These are phyloP conservation scores for Sarocladium kiliense DNA, from an alignment of 2,329 filamentous ascomycete species.

Conservation along the genomic window DNA sequence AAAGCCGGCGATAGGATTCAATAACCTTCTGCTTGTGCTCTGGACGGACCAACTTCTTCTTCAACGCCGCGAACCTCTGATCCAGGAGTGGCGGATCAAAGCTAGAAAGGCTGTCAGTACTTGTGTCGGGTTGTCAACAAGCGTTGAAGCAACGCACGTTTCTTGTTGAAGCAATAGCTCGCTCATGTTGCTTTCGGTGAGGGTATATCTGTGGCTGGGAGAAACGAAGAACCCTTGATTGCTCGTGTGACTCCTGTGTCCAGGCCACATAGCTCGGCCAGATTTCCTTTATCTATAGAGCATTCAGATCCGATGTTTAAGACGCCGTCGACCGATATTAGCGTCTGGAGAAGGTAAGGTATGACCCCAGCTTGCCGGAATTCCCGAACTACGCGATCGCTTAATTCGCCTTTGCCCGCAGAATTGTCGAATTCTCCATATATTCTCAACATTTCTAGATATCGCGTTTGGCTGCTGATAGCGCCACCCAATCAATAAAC, in stretches of 20 bases:
- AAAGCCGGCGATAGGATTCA: conserved; percentile 14
- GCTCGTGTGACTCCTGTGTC: too few relatives aligned
- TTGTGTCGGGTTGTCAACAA: too few relatives aligned
- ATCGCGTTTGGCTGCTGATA: too few relatives aligned
- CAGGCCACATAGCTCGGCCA: too few relatives aligned
- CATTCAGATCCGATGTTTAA: too few relatives aligned
- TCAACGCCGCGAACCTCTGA: conserved; percentile 15
- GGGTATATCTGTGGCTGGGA: too few relatives aligned
- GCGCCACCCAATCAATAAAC: too few relatives aligned
- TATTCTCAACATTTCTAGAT: too few relatives aligned
- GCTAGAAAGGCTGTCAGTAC: background rate
- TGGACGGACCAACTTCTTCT: conserved; percentile 15
- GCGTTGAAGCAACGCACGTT: background rate
- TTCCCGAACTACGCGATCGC: background rate
- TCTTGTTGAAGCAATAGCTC: background rate
- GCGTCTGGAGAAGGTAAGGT: too few relatives aligned
- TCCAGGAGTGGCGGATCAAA: conserved; percentile 13
- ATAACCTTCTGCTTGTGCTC: conserved; percentile 12
- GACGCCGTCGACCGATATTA: too few relatives aligned
- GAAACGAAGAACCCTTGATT: background rate
- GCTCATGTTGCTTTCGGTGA: background rate
- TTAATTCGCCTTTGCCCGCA: background rate
- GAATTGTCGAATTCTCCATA: background rate
- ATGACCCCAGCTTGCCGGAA: background rate
- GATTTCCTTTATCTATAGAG: too few relatives aligned